These are phyloP conservation scores for Combretum micranthum DNA, from an alignment of 345 rosid species.

Conservation along the genomic window DNA sequence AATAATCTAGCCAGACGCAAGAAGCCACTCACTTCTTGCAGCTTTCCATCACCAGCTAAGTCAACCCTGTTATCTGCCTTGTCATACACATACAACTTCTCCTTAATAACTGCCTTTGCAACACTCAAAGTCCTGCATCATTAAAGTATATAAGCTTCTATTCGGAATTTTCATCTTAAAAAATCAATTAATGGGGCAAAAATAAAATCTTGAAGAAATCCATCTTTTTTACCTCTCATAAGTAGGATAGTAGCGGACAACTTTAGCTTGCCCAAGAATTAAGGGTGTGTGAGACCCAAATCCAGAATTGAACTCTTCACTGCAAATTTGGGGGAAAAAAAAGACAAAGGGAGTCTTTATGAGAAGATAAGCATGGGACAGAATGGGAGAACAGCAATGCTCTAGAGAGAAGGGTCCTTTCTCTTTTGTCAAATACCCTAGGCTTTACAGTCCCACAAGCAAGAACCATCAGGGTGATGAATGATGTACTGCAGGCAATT, in stretches of 20 bases:
- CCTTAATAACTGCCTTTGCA: slow-evolving; percentile 72
- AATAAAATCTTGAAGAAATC: not conserved
- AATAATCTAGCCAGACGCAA: slow-evolving; percentile 2
- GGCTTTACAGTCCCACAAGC: too few species aligned
- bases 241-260: slow-evolving; percentile 73
- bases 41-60: slow-evolving; percentile 58
- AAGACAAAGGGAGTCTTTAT: too few species aligned
- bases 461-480: too few species aligned
- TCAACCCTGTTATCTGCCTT: slow-evolving; percentile 55
- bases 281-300: slow-evolving; percentile 97
- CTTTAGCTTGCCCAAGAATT: slow-evolving; percentile 89
- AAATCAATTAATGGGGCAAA: not conserved
- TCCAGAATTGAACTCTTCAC: slow-evolving; percentile 93
- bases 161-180: not conserved
- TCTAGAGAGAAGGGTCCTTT: too few species aligned
- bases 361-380: too few species aligned
- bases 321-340: too few species aligned
- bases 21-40: slow-evolving; percentile 49
- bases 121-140: slow-evolving; percentile 60
- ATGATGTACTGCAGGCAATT: too few species aligned
- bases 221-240: slow-evolving; percentile 51
- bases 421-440: too few species aligned
- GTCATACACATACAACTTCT: slow-evolving; percentile 56
- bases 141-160: slow-evolving; percentile 1
- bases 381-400: too few species aligned